Evolutionary conservation across 768 basidiomycete species (phyloP).

Genomic region (Leccinellum albellum): DNA sequence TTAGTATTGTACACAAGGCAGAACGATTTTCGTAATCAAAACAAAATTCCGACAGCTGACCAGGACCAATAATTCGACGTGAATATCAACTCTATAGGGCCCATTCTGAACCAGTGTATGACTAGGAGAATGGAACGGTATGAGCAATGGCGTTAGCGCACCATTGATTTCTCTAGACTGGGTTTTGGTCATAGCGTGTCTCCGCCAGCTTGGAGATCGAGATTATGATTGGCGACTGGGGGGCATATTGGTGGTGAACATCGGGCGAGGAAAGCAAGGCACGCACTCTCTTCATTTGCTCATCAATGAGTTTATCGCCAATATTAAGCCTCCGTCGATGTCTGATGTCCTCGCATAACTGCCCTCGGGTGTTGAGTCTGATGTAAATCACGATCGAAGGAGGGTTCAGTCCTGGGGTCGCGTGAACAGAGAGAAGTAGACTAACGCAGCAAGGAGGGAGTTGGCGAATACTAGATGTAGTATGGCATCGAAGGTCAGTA

Average conservation of each 20-base stretch:
- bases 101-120: background rate
- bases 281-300: slow-evolving; percentile 6
- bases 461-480: slow-evolving; percentile 17
- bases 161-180: slow-evolving; percentile 1
- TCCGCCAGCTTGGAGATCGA: slow-evolving; percentile 10
- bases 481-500: background rate
- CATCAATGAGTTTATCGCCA: slow-evolving; percentile 6
- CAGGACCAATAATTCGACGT: background rate
- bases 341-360: slow-evolving; percentile 9
- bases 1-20: background rate
- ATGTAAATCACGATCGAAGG: background rate
- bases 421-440: background rate
- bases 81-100: background rate
- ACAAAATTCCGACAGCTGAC: background rate
- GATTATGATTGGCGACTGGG: slow-evolving; percentile 16
- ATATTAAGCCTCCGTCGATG: slow-evolving; percentile 8
- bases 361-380: slow-evolving; percentile 13
- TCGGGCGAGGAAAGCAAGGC: background rate
- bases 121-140: background rate
- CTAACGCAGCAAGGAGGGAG: slow-evolving; percentile 15
- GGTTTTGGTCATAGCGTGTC: slow-evolving; percentile 2
- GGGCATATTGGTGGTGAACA: background rate
- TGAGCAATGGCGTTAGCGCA: background rate
- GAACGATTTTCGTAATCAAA: background rate
- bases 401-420: background rate